Conservation (phyloP, 108 stramenopile genomes). For the Cyclotella choctawhatcheeana region DNA sequence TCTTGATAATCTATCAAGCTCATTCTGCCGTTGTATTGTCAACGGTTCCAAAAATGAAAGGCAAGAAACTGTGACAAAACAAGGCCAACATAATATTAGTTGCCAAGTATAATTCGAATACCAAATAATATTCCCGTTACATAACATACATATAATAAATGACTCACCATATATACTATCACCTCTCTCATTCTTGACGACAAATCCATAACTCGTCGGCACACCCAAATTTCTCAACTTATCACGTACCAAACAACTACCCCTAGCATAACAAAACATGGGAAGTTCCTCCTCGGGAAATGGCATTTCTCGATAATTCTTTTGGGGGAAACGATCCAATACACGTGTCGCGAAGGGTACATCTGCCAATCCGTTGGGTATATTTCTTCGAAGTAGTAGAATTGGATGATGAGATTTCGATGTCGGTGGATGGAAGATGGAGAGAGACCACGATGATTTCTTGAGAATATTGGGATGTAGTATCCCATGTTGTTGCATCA, state of each 20-base stretch:
- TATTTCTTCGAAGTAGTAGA: conserved; percentile 62
- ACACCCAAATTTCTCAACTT: conserved; percentile 68
- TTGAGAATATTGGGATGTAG: conserved; percentile 34
- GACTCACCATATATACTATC: conserved; percentile 70
- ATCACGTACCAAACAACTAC: conserved; percentile 71
- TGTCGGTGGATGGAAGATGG: not conserved
- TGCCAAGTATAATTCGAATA: too few relatives aligned
- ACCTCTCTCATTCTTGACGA: conserved; percentile 90
- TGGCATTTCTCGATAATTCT: conserved; percentile 85
- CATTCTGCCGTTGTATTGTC: conserved; percentile 56
- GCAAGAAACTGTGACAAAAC: conserved; percentile 62
- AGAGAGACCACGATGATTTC: conserved; percentile 29
- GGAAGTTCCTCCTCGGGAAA: conserved; percentile 89
- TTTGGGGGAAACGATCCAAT: conserved; percentile 81
- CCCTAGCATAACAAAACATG: conserved; percentile 90
- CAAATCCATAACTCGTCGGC: conserved; percentile 84
- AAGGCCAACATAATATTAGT: not conserved
- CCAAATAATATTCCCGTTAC: too few relatives aligned
- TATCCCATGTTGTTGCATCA: conserved; percentile 21
- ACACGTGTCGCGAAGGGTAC: conserved; percentile 71
- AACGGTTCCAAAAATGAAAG: conserved; percentile 87
- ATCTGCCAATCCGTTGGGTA: conserved; percentile 81
- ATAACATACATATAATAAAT: not conserved
- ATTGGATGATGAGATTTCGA: conserved; percentile 19
- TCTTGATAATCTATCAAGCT: conserved; percentile 63